These are phyloP conservation scores for Tulasnella sp. DNA, from an alignment of 768 basidiomycete genomes.

Conservation along the genomic window DNA sequence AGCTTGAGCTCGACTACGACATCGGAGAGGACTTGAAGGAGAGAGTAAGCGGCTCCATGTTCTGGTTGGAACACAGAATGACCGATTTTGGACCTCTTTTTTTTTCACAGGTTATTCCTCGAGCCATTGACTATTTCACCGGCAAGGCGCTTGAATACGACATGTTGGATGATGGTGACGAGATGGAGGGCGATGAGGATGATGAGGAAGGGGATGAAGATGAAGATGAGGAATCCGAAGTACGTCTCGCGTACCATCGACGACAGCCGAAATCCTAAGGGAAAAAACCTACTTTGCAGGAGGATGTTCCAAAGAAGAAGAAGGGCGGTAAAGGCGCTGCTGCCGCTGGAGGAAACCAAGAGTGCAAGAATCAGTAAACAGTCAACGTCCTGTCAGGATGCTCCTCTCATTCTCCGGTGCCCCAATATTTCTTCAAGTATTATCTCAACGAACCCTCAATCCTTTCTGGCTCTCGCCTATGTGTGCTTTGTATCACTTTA, in stretches of 20 bases:
- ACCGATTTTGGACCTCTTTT: background rate
- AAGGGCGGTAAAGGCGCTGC: constrained; percentile 18
- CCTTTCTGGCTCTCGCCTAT: background rate
- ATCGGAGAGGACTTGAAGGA: constrained; percentile 98
- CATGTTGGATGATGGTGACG: constrained; percentile 32
- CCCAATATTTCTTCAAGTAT: background rate
- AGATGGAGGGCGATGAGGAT: constrained; percentile 38
- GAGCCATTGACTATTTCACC: constrained; percentile 95
- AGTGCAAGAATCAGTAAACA: constrained; percentile 26
- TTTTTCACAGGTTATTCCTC: constrained; percentile 72
- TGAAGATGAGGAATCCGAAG: constrained; percentile 41
- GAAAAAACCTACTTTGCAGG: background rate
- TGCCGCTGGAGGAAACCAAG: background rate
- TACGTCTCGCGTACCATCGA: constrained; percentile 14
- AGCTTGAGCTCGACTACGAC: constrained; percentile 95
- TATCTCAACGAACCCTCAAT: background rate
- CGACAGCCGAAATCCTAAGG: constrained; percentile 11
- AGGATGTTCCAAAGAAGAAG: constrained; percentile 11
- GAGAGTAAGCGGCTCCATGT: constrained; percentile 50
- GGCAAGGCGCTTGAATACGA: constrained; percentile 89
- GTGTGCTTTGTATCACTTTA: background rate
- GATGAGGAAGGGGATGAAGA: constrained; percentile 41
- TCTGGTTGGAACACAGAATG: background rate
- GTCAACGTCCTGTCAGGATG: background rate
- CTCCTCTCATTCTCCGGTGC: background rate